A percentile compares a stretch with the other conserved stretches of the same genome.
Evolutionary conservation across 345 rosid genomes (phyloP).

Genomic region (Balakata baccata): DNA sequence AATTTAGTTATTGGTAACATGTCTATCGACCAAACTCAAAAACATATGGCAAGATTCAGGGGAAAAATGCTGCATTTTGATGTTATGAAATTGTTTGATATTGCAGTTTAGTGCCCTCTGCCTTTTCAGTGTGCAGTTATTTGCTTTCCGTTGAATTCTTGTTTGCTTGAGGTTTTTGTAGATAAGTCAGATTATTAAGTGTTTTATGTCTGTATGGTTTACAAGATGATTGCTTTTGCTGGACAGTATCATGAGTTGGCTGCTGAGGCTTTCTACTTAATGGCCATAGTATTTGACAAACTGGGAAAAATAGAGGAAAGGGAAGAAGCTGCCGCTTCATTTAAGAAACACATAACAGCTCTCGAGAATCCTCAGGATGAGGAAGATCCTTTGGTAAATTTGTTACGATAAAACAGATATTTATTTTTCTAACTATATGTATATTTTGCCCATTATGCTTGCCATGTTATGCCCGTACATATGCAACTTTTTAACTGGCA

Average conservation of each 20-base stretch:
- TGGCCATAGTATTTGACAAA: constrained; percentile 64
- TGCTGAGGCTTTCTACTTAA: constrained; percentile 74
- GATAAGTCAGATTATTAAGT: neutral
- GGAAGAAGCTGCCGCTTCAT: constrained; percentile 75
- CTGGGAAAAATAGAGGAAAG: constrained; percentile 55
- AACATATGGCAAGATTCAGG: neutral
- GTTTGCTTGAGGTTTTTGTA: neutral
- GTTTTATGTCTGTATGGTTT: neutral
- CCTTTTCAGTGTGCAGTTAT: neutral
- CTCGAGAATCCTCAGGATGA: constrained; percentile 60
- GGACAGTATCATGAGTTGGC: constrained; percentile 84
- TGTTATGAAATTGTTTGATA: neutral
- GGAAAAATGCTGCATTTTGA: no score
- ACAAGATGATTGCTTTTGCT: constrained; percentile 14
- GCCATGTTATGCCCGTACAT: no score
- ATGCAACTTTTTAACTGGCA: no score
- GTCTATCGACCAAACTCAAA: neutral
- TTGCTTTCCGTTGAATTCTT: neutral
- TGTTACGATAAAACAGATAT: neutral
- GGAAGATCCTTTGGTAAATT: constrained; percentile 31
- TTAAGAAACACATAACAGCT: constrained; percentile 62
- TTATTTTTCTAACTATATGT: no score
- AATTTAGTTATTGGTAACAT: no score
- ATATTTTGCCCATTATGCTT: no score
- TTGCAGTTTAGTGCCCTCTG: neutral